Base-by-base conservation (phyloP, 306 rosid species). In the Cucumis cinereus region DNA sequence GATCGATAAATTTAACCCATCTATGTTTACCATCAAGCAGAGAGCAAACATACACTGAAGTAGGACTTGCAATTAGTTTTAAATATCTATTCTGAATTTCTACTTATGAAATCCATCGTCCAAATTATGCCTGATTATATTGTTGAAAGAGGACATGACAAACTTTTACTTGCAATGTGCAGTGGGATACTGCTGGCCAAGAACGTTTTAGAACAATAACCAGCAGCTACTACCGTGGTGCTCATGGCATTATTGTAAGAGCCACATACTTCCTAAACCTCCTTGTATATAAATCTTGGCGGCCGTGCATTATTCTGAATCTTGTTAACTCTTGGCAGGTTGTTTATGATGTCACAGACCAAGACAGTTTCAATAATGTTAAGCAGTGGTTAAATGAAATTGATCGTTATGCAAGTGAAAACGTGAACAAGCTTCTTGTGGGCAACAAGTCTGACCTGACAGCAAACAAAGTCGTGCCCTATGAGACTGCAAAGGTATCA, bases 121-220 rank as follows among this genome's bases (percentile, higher is more conserved):
- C 38, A 69, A 45, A 69, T 23, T 23, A 5, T 45, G 22, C 36
- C 15, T 47, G 22, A 8, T 47, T 47, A 15, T 70, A 30, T 10
- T 53, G 19, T 35, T 52, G 77, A 11, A 73, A 53, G 15, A 35
- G n/a, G 30, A 73, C 13, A 17, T 53, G 2, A 73, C n/a, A 19
- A 35, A 73, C 52, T 30, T 35, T 43, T n/a, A 19, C 78, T 59
- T 75, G 79, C 59, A 59, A 49, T 75, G 24, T 74, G 82, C 83
- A 95, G 99, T 95, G 99, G 99, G 99, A 95, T 85, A 95, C 99
- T 40, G 99, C 99, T 83, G 99, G 99, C 26, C 99, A 95, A 84
- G 99, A 95, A 81, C 99, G 99, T 81, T 95, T 95, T 70, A 91
- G 98, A 77, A 95, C 99, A 57, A 95, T 95, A 82, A 95, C 99